Conservation (phyloP, 148 eudicot genomes). For the Rhododendron griersonianum region DNA sequence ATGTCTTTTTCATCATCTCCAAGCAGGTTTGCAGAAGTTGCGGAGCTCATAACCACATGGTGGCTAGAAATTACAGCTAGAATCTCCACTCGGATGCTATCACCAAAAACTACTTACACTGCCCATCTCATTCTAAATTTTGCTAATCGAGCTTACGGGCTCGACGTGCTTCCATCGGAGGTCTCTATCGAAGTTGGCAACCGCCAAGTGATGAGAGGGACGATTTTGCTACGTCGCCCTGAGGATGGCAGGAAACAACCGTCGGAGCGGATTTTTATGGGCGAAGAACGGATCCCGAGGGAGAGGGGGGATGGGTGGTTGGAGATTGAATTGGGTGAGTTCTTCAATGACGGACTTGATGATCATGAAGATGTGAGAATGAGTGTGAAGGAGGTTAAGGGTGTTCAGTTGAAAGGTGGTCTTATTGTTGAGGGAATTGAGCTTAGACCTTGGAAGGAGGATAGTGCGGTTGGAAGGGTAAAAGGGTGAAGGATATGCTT, state of each 20-base stretch:
- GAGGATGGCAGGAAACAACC: neutral
- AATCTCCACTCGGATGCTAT: conserved; percentile 20
- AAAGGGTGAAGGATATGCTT: neutral
- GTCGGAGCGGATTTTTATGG: conserved; percentile 2
- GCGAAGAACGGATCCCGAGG: neutral
- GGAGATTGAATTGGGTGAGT: conserved; percentile 67
- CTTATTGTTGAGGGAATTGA: conserved; percentile 68
- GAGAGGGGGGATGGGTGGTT: conserved; percentile 60
- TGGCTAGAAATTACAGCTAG: conserved; percentile 59
- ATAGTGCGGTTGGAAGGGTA: neutral
- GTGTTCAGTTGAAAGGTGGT: conserved; percentile 77
- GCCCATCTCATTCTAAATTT: conserved; percentile 45
- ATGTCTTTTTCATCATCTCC: neutral
- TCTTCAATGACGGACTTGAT: conserved; percentile 23
- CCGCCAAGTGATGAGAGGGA: conserved; percentile 11
- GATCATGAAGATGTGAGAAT: conserved; percentile 37
- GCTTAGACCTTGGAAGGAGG: conserved; percentile 39
- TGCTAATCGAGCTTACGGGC: conserved; percentile 46
- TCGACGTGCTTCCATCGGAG: conserved; percentile 46
- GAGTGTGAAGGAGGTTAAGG: conserved; percentile 59
- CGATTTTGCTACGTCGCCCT: conserved; percentile 13
- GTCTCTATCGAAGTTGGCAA: conserved; percentile 33
- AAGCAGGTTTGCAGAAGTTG: conserved; percentile 46
- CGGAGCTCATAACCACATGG: conserved; percentile 43
- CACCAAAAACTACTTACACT: conserved; percentile 48